Conservation (phyloP, 805 yeast species). For the Candida railenensis region DNA sequence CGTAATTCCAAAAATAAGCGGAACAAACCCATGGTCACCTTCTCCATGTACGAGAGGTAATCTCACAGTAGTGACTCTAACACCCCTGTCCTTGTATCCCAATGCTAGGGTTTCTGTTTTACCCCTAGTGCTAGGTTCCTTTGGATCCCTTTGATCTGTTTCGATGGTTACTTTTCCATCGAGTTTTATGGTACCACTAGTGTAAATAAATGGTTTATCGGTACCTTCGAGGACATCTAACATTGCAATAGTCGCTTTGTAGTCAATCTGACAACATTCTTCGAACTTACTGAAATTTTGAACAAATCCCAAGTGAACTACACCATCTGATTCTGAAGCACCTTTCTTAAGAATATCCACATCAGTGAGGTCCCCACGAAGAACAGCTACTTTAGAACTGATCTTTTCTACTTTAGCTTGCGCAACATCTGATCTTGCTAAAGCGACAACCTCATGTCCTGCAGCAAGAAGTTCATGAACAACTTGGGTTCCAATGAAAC, state of each 20-base stretch:
- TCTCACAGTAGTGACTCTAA: slow-evolving; percentile 21
- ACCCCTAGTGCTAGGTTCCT: not conserved
- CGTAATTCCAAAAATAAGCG: slow-evolving; percentile 21
- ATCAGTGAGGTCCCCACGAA: slow-evolving; percentile 28
- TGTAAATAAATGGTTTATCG: slow-evolving; percentile 22
- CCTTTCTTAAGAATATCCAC: slow-evolving; percentile 23
- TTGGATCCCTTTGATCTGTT: slow-evolving; percentile 3
- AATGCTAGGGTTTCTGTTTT: slow-evolving; percentile 11
- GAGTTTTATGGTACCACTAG: slow-evolving; percentile 17
- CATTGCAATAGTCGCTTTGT: slow-evolving; percentile 23
- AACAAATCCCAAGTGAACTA: slow-evolving; percentile 35
- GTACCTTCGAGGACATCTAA: slow-evolving; percentile 25
- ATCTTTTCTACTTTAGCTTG: slow-evolving; percentile 19
- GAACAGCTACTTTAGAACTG: slow-evolving; percentile 14
- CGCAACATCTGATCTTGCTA: slow-evolving; percentile 30
- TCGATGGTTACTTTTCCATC: slow-evolving; percentile 1
- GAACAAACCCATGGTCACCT: slow-evolving; percentile 24
- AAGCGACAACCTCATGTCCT: slow-evolving; percentile 26
- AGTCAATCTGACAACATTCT: slow-evolving; percentile 19
- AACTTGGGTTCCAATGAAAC: slow-evolving; percentile 27
- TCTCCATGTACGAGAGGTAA: slow-evolving; percentile 35
- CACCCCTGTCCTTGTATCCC: slow-evolving; percentile 15
- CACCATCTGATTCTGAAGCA: slow-evolving; percentile 31
- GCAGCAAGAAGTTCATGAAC: slow-evolving; percentile 16
- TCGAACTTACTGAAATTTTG: slow-evolving; percentile 24